Percentiles rank a stretch among this genome's conserved stretches.
These are phyloP conservation scores for Talaromyces sp. DNA, from an alignment of 2,329 filamentous ascomycete species.

Conservation along the genomic window DNA sequence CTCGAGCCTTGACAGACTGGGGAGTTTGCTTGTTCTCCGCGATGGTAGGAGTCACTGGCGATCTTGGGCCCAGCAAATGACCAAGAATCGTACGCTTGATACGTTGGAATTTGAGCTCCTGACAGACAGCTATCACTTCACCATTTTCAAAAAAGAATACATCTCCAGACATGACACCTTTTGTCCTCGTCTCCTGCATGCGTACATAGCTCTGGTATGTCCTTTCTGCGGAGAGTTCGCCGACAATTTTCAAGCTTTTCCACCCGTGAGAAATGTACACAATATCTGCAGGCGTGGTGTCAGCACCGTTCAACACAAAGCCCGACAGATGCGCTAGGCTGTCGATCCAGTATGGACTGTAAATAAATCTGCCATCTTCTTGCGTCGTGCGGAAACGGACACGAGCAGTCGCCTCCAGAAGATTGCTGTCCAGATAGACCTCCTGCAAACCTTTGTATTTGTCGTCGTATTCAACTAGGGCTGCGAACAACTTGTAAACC, in stretches of 20 bases:
- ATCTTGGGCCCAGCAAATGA: not conserved
- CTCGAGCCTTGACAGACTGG: no score
- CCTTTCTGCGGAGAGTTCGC: not conserved
- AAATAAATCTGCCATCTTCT: not conserved
- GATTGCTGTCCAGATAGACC: not conserved
- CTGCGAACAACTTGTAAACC: not conserved
- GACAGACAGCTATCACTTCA: not conserved
- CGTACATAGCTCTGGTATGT: not conserved
- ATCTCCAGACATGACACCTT: not conserved
- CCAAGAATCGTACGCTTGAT: not conserved
- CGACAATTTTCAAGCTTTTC: not conserved
- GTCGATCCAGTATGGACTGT: not conserved
- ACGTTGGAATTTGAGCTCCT: not conserved
- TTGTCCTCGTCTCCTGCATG: not conserved
- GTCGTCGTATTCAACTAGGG: not conserved
- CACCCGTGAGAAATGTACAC: not conserved
- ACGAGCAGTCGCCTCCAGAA: not conserved
- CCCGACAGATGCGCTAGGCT: not conserved
- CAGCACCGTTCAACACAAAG: not conserved
- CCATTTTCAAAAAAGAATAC: not conserved
- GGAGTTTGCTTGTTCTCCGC: not conserved
- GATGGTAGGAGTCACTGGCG: not conserved
- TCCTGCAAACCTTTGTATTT: not conserved
- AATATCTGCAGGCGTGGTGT: not conserved
- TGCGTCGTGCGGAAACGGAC: not conserved